Evolutionary conservation across 306 rosid genomes (phyloP), one percentile per base, ranked within the genome.

Genomic region (Calophaca sinica): DNA sequence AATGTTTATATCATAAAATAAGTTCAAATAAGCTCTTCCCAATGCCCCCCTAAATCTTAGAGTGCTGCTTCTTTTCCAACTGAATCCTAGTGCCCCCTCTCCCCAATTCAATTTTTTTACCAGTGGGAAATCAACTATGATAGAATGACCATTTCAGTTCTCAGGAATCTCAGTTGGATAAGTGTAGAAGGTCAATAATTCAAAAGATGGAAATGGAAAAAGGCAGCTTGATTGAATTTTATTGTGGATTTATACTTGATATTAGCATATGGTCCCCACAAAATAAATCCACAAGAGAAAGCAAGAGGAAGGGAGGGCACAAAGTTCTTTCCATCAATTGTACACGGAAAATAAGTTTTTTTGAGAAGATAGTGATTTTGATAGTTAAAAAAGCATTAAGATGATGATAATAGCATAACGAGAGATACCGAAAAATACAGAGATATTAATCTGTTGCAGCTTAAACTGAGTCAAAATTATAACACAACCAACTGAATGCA

Each of bases 71-170:
- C 62, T 49, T 49, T 28, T 15, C 42, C 26, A 29, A 58, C 45
- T 46, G 54, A 68, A 48, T 60, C 70, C 55, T 29, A 68, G 41
- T 9, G 10, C 1, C 52, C 62, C 51, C 32, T 35, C 60, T 41
- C 39, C 51, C 50, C 10, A 2, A 20, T 67, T 73, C 44, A 57
- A 50, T 59, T 10, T 45, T 44, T 12, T 28, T 20, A n/a, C 28
- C 2, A 58, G 38, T 41, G 26, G 39, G 29, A 76, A 26, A 38
- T 4, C 13, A 46, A 13, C 20, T 38, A 20, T 61, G 64, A 57
- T 9, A 49, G 35, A 70, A 76, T 70, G 79, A 76, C 63, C 39
- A 12, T 36, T 62, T 49, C 50, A 79, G 73, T 54, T 69, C 66
- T 55, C 54, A 29, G 31, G n/a, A 82, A 45, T 53, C 33, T 66